Conservation (phyloP, 2,329 filamentous ascomycete genomes). For the Penicillium sp. region DNA sequence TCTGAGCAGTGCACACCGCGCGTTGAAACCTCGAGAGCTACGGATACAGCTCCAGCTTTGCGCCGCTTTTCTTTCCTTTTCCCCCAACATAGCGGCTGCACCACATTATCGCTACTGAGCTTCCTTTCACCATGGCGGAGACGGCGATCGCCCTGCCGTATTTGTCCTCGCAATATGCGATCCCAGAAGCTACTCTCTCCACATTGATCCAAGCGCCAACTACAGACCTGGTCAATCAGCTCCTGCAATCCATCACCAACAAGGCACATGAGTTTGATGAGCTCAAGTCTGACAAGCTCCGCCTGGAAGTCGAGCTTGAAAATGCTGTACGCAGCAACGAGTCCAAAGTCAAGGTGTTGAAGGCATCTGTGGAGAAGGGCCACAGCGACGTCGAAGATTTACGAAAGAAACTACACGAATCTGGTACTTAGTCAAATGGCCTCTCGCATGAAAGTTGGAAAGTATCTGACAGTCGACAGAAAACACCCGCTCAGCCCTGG, state of each 20-base stretch:
- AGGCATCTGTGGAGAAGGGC: constrained; percentile 77
- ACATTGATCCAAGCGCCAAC: constrained; percentile 64
- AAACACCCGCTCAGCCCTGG: constrained; percentile 70
- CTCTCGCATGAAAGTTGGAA: constrained; percentile 1
- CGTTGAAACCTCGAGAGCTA: constrained; percentile 5
- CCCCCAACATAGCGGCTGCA: not conserved
- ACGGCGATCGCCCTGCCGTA: constrained; percentile 60
- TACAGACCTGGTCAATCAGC: constrained; percentile 70
- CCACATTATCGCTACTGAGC: constrained; percentile 16
- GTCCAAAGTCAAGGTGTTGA: constrained; percentile 77
- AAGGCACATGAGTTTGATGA: constrained; percentile 84
- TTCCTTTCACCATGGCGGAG: constrained; percentile 52
- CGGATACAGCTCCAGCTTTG: constrained; percentile 11
- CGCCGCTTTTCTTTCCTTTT: constrained; percentile 7
- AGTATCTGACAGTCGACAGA: constrained; percentile 56
- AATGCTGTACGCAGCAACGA: constrained; percentile 83
- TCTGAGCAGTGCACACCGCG: constrained; percentile 23
- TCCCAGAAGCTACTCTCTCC: constrained; percentile 58
- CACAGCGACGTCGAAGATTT: constrained; percentile 81
- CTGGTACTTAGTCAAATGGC: constrained; percentile 59
- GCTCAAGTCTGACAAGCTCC: constrained; percentile 82
- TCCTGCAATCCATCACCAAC: constrained; percentile 72
- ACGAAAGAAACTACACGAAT: constrained; percentile 75
- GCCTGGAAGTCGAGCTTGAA: constrained; percentile 89
- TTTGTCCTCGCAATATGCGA: constrained; percentile 59